phyloP scores from a whole-genome alignment of 805 yeast genomes.

The Candida pseudofarinosa region DNA sequence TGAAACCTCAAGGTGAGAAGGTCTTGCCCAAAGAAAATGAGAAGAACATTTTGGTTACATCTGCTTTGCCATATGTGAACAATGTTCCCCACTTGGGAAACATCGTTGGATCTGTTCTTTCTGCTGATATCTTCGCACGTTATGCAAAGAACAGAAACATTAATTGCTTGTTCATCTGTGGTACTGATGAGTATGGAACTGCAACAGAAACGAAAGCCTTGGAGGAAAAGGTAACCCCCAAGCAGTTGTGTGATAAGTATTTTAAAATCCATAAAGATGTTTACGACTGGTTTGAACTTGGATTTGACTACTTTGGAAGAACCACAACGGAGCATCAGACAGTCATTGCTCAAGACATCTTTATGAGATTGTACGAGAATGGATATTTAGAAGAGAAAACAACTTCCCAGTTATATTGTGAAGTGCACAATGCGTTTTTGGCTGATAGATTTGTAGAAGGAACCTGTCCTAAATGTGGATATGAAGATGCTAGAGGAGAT shows the following conservation, averaged over 20 bases:
- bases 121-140: constrained; percentile 92
- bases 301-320: constrained; percentile 93
- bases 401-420: constrained; percentile 88
- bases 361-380: constrained; percentile 69
- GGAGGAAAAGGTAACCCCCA: constrained; percentile 87
- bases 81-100: constrained; percentile 98
- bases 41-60: constrained; percentile 83
- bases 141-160: constrained; percentile 85
- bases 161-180: constrained; percentile 84
- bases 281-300: constrained; percentile 95
- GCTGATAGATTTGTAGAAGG: constrained; percentile 99
- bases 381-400: constrained; percentile 81
- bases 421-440: constrained; percentile 80
- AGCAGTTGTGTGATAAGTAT: constrained; percentile 86
- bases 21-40: constrained; percentile 61
- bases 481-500: constrained; percentile 98
- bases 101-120: constrained; percentile 89
- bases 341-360: constrained; percentile 91
- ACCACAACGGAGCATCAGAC: constrained; percentile 92
- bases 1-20: constrained; percentile 24
- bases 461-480: constrained; percentile 89
- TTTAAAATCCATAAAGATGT: constrained; percentile 82
- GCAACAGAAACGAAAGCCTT: constrained; percentile 98
- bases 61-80: constrained; percentile 97
- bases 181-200: constrained; percentile 99